Evolutionary conservation across 2,329 filamentous ascomycete species (phyloP).

Genomic region (Colletotrichum eremochloae): DNA sequence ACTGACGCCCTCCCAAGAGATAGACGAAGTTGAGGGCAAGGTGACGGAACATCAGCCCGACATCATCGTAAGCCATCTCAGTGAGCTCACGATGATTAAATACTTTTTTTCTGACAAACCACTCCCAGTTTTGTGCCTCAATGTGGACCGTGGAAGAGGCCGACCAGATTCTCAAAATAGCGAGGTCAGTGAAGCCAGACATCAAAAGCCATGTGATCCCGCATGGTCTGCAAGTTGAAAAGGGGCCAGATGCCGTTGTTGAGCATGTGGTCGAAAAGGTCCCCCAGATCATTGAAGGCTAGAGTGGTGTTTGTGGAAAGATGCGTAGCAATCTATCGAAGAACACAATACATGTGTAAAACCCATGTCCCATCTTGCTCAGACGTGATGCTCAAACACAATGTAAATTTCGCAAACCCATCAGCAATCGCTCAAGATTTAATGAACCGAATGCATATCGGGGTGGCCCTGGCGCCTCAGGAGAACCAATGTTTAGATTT

Average conservation of each 20-base stretch:
- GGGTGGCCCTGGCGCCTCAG: rapidly evolving
- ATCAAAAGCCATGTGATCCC: conserved; percentile 67
- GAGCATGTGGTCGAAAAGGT: conserved; percentile 62
- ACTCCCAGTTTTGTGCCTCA: conserved; percentile 69
- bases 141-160: conserved; percentile 64
- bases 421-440: neutral
- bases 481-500: neutral
- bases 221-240: conserved; percentile 65
- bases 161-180: conserved; percentile 58
- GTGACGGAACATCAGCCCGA: conserved; percentile 56
- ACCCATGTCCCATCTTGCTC: neutral
- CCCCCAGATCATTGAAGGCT: conserved; percentile 48
- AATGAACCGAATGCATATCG: neutral
- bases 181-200: conserved; percentile 57
- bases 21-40: conserved; percentile 67
- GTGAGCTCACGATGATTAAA: neutral
- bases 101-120: neutral
- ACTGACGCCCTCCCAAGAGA: conserved; percentile 53
- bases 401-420: neutral
- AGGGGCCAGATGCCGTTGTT: conserved; percentile 67
- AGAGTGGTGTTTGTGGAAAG: neutral
- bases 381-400: no score
- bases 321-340: neutral
- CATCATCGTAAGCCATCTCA: conserved; percentile 45
- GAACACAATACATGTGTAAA: neutral